Evolutionary conservation across 2,329 filamentous ascomycete genomes (phyloP).

Genomic region (Decorospora gaudefroyi): DNA sequence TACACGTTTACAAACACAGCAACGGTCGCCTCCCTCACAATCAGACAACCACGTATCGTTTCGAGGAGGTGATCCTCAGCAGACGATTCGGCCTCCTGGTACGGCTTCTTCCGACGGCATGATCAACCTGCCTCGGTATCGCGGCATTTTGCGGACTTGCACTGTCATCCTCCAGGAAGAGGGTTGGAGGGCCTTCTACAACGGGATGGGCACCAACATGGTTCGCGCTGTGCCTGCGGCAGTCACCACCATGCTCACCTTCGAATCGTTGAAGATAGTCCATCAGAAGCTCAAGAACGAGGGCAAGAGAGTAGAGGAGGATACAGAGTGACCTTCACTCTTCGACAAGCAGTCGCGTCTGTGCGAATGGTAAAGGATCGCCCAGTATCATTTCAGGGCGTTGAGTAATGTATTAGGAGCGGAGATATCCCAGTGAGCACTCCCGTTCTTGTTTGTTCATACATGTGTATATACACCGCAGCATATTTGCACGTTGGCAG

Average conservation of each 20-base stretch:
- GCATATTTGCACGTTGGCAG: slow-evolving; percentile 25
- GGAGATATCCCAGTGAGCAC: slow-evolving; percentile 27
- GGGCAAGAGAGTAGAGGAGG: slow-evolving; percentile 44
- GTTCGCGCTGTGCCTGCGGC: slow-evolving; percentile 93
- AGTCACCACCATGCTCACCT: slow-evolving; percentile 96
- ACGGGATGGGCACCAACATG: slow-evolving; percentile 96
- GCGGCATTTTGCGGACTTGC: slow-evolving; percentile 79
- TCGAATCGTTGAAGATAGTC: slow-evolving; percentile 72
- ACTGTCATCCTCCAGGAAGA: slow-evolving; percentile 86
- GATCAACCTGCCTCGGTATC: slow-evolving; percentile 64
- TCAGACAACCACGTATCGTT: slow-evolving; percentile 58
- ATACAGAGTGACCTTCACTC: slow-evolving; percentile 18
- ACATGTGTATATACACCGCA: slow-evolving; percentile 32
- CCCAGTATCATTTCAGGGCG: slow-evolving; percentile 21
- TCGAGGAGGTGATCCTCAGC: slow-evolving; percentile 42
- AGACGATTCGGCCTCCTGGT: slow-evolving; percentile 48
- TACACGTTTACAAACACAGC: slow-evolving; percentile 90
- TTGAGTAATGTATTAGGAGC: slow-evolving; percentile 21
- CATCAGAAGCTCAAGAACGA: slow-evolving; percentile 59
- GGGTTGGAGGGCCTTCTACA: slow-evolving; percentile 95
- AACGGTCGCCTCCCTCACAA: slow-evolving; percentile 63
- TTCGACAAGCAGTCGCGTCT: too few species aligned
- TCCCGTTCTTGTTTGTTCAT: slow-evolving; percentile 22
- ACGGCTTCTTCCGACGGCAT: slow-evolving; percentile 61
- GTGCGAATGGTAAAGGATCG: not conserved